Percentiles rank a stretch among this genome's conserved stretches.
Evolutionary conservation across 1,139 yeast genomes (phyloP).

Genomic region (Kazachstania sp.): DNA sequence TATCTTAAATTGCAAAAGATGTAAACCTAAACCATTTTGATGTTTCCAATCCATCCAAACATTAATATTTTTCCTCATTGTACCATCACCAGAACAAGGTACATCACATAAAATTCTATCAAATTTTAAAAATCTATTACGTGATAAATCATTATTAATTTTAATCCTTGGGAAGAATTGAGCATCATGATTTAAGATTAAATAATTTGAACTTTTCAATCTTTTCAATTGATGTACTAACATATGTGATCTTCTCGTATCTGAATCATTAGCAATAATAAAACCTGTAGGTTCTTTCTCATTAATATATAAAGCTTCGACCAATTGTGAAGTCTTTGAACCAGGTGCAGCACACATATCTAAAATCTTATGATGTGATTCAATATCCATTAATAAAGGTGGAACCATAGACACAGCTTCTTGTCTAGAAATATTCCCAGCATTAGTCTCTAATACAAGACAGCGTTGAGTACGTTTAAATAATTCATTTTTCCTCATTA

Average conservation of each 20-base stretch:
- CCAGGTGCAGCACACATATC: conserved; percentile 99
- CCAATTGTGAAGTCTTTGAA: conserved; percentile 90
- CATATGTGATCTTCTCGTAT: conserved; percentile 93
- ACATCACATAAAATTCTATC: conserved; percentile 95
- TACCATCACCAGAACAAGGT: conserved; percentile 98
- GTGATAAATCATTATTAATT: conserved; percentile 32
- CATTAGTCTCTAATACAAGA: conserved; percentile 88
- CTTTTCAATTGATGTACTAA: conserved; percentile 95
- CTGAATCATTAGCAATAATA: conserved; percentile 93
- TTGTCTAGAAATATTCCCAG: conserved; percentile 93
- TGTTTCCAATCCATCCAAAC: conserved; percentile 94
- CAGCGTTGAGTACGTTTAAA: conserved; percentile 85
- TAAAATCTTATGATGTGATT: conserved; percentile 82
- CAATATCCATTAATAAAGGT: conserved; percentile 79
- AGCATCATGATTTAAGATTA: conserved; percentile 98
- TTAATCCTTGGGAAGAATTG: conserved; percentile 85
- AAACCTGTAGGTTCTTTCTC: conserved; percentile 69
- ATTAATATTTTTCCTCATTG: conserved; percentile 91
- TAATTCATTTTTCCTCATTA: conserved; percentile 79
- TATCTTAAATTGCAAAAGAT: conserved; percentile 78
- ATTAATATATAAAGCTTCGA: conserved; percentile 69
- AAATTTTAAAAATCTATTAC: conserved; percentile 50
- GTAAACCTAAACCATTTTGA: conserved; percentile 85
- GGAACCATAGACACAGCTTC: conserved; percentile 99
- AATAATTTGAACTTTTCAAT: conserved; percentile 80